phyloP scores from a whole-genome alignment of 2,329 filamentous ascomycete species.

The Tolypocladium cylindrosporum region DNA sequence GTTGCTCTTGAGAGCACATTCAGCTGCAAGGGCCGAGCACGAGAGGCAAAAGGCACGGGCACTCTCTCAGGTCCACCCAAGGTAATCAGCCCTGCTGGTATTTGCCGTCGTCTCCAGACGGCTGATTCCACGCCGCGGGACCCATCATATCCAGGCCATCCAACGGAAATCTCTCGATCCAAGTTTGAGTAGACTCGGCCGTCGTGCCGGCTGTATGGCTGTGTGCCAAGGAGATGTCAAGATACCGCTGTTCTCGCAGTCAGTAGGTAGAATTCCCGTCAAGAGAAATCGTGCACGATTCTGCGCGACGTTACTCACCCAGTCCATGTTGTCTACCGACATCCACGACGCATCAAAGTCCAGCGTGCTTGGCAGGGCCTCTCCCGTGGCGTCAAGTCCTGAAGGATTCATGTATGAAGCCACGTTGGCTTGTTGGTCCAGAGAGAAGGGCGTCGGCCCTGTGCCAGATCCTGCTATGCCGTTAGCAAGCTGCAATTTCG shows the following conservation, averaged over 20 bases:
- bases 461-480: slow-evolving; percentile 3
- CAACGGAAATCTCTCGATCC: slow-evolving; percentile 17
- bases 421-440: slow-evolving; percentile 9
- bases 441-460: slow-evolving; percentile 10
- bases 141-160: slow-evolving; percentile 16
- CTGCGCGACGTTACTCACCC: slow-evolving; percentile 17
- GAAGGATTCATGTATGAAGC: slow-evolving; percentile 2
- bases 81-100: neutral
- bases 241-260: slow-evolving; percentile 14
- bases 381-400: neutral
- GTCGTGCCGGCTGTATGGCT: slow-evolving; percentile 16
- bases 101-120: slow-evolving; percentile 3
- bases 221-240: slow-evolving; percentile 23
- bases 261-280: slow-evolving; percentile 1
- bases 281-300: neutral
- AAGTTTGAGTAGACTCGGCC: slow-evolving; percentile 16
- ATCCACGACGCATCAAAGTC: slow-evolving; percentile 27
- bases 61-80: neutral
- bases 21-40: neutral
- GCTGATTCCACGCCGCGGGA: slow-evolving; percentile 11
- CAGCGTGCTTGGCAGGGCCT: slow-evolving; percentile 7
- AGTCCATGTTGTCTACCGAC: slow-evolving; percentile 23
- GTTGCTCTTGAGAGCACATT: neutral
- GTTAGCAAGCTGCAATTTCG: neutral
- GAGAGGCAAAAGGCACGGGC: neutral